A percentile compares a stretch with the other conserved stretches of the same genome.
Evolutionary conservation across 768 basidiomycete species (phyloP).

Genomic region (Naematelia aurantialba): DNA sequence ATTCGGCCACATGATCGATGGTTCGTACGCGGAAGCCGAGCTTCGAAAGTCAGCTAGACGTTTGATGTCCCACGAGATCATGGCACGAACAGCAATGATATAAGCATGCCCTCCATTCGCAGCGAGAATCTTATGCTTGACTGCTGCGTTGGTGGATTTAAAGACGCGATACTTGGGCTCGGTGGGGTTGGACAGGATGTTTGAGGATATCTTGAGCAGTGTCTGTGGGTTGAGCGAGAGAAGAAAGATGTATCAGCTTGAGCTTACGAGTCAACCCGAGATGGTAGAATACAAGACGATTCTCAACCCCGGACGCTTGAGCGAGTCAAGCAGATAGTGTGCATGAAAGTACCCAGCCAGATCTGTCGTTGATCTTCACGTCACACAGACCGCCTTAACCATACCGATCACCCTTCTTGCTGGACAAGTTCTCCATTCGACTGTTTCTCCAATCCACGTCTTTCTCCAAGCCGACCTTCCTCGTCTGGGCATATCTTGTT

Average conservation of each 20-base stretch:
- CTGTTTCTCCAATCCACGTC: too few species aligned
- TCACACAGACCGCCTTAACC: too few species aligned
- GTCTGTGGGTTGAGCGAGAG: too few species aligned
- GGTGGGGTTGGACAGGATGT: constrained; percentile 25
- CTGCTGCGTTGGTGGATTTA: constrained; percentile 27
- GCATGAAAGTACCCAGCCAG: too few species aligned
- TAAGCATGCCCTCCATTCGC: constrained; percentile 38
- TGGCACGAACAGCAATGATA: constrained; percentile 35
- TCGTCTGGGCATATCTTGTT: too few species aligned
- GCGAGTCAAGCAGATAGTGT: too few species aligned
- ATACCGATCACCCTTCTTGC: too few species aligned
- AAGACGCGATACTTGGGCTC: constrained; percentile 38
- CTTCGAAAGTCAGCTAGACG: constrained; percentile 16
- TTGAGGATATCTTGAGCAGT: constrained; percentile 39
- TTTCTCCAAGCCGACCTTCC: too few species aligned
- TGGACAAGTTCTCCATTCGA: too few species aligned
- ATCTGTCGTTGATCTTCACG: too few species aligned
- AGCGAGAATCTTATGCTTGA: constrained; percentile 38
- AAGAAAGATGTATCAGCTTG: not conserved
- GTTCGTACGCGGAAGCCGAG: constrained; percentile 40
- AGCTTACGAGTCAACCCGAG: not conserved
- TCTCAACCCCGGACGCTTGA: too few species aligned
- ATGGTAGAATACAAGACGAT: too few species aligned
- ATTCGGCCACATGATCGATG: constrained; percentile 12
- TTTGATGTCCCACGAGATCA: not conserved